Percentiles rank a stretch among this genome's conserved stretches.
Conservation (phyloP, 257 asterid species). For the Solanum chiquidenum region DNA sequence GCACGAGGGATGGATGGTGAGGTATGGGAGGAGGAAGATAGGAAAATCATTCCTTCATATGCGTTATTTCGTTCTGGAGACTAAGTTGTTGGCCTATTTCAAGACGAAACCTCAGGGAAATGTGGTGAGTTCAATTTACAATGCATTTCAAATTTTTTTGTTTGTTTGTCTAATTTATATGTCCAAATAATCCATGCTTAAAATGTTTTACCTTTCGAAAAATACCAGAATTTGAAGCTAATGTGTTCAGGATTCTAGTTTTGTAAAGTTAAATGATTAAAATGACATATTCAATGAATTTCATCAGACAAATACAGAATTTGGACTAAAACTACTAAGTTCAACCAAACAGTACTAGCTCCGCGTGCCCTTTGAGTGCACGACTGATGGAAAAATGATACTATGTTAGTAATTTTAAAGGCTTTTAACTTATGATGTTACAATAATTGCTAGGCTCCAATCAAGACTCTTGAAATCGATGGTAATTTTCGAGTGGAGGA, state of each 20-base stretch:
- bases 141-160: not conserved
- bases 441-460: slow-evolving; percentile 46
- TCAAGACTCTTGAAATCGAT: slow-evolving; percentile 73
- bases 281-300: not conserved
- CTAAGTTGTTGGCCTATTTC: slow-evolving; percentile 70
- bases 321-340: not conserved
- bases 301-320: not conserved
- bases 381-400: not conserved
- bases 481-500: slow-evolving; percentile 96
- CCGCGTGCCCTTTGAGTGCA: not conserved
- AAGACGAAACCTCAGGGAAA: slow-evolving; percentile 80
- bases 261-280: not conserved
- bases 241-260: not conserved
- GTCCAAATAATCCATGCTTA: rapidly evolving
- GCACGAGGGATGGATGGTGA: slow-evolving; percentile 95
- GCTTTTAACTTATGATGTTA: not conserved
- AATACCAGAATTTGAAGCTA: not conserved
- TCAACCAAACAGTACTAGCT: not conserved
- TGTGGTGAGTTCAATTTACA: slow-evolving; percentile 30
- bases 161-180: not conserved
- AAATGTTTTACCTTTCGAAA: not conserved
- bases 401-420: not conserved
- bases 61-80: slow-evolving; percentile 83
- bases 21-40: slow-evolving; percentile 85
- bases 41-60: slow-evolving; percentile 80